Evolutionary conservation across 345 rosid species (phyloP), one percentile per base, ranked within the genome.

Genomic region (Eucalyptus cloeziana): DNA sequence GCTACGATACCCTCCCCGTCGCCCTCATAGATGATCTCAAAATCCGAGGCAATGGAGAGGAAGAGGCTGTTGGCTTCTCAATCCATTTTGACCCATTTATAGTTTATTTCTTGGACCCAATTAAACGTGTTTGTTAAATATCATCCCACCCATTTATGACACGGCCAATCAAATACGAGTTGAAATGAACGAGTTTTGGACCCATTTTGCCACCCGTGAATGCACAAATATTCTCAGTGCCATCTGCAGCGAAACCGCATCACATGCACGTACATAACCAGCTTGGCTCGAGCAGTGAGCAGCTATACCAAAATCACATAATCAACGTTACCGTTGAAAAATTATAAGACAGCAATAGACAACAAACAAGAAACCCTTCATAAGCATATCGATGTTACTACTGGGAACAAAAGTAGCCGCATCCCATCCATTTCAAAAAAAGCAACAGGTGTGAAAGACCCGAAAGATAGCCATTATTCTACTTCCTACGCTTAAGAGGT

Each of bases 401-500:
- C 37, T 81, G 50, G 31, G 50, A 81, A 81, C 8, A 81, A 85
- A 12, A 44, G 17, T 25, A 85, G 13, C 86, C 33, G 51, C 56
- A 47, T 85, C 33, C 52, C 86, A 47, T 85, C 33, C 52, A 30
- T 47, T 85, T 47, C 4, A 33, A 47, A 49, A 49, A 85, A 45
- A 50, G 13, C 50, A 85, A 50, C 54, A 24, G 56, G 21, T 44
- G 86, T 0, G 54, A 85, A 45, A 85, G 54, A 85, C 11, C 51
- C 3, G 4, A 24, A 85, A 52, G n/a, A 79, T 9, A 54, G 33
- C 62, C 45, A 12, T 24, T 3, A 5, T 4, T 30, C 90, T 94
- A 93, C 91, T 91, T 95, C 92, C 91, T 91, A 86, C 93, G 91
- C 93, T 94, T 96, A 62, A 89, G 93, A 47, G 93, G 89, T 88